phyloP scores from a whole-genome alignment of 805 yeast genomes.

The Candida takata region DNA sequence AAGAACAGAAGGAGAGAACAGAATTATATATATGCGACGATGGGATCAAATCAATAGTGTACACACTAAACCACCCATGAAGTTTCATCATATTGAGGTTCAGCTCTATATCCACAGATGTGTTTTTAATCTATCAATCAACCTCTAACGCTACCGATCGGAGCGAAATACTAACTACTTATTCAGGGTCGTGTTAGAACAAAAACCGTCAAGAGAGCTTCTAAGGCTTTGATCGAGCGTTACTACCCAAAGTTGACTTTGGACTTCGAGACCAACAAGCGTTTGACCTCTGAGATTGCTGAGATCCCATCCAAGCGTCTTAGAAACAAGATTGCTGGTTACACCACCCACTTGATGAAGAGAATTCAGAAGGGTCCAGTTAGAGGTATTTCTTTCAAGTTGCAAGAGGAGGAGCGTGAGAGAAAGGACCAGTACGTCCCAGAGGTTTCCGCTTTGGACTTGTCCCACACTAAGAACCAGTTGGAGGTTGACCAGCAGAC shows the following conservation, averaged over 20 bases:
- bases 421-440: constrained; percentile 99
- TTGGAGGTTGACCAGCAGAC: constrained; percentile 97
- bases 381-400: constrained; percentile 99
- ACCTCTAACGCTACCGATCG: no score
- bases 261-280: constrained; percentile 99
- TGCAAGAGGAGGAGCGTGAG: constrained; percentile 99
- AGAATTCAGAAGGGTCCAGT: constrained; percentile 99
- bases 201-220: constrained; percentile 99
- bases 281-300: constrained; percentile 97
- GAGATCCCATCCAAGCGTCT: constrained; percentile 99
- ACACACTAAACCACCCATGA: no score
- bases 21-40: no score
- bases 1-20: no score
- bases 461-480: constrained; percentile 91
- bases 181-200: constrained; percentile 99
- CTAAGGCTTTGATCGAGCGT: constrained; percentile 98
- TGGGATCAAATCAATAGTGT: no score
- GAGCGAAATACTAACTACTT: constrained; percentile 17
- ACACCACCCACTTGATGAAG: constrained; percentile 99
- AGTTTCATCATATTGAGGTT: no score
- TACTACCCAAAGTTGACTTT: constrained; percentile 99
- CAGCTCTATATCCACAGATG: no score
- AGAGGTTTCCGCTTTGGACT: constrained; percentile 99
- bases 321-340: constrained; percentile 99
- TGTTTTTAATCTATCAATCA: no score